Evolutionary conservation across 2,329 filamentous ascomycete genomes (phyloP), one percentile per base, ranked within the genome.

Genomic region (Cytospora leucostoma): DNA sequence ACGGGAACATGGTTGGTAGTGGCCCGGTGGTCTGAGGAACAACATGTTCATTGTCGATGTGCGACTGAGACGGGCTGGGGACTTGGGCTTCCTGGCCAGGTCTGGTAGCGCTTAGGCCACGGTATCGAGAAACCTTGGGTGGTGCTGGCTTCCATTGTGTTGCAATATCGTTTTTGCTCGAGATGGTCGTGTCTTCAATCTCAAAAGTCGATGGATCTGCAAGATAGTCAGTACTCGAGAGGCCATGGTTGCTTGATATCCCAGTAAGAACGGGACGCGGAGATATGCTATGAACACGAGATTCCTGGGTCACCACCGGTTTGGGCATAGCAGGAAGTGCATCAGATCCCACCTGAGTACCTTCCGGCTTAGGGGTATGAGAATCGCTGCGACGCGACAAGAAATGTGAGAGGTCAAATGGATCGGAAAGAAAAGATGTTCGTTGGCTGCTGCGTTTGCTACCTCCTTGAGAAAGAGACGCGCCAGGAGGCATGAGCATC

Each of bases 61-160:
- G 38, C 13, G 38, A 17, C 38, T n/a, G 38, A 8, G 38, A 17
- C 15, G 44, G n/a, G n/a, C n/a, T 47, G n/a, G n/a, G 44, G n/a
- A 19, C 2, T 12, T 19, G n/a, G 12, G 44, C n/a, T 8, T 47
- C 19, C 44, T 47, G 44, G 44, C n/a, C n/a, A 5, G n/a, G n/a
- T 21, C 44, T 19, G 10, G 44, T 47, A 10, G 44, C n/a, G 44
- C 44, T 47, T 7, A 47, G 44, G 10, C 44, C 44, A 12, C 44
- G 44, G 44, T 47, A 47, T 47, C 44, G 44, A 47, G 44, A 47
- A n/a, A 47, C 44, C 44, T 47, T 47, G n/a, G n/a, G 8, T 47
- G 44, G 44, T 10, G 8, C 44, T 19, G n/a, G 44, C 8, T 21
- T 21, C 44, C 44, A 47, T 4, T 19, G 7, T 21, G 6, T 2